A percentile compares a stretch with the other conserved stretches of the same genome.
These are phyloP conservation scores for Ilex asprella DNA, from an alignment of 257 asterid species.

Conservation along the genomic window DNA sequence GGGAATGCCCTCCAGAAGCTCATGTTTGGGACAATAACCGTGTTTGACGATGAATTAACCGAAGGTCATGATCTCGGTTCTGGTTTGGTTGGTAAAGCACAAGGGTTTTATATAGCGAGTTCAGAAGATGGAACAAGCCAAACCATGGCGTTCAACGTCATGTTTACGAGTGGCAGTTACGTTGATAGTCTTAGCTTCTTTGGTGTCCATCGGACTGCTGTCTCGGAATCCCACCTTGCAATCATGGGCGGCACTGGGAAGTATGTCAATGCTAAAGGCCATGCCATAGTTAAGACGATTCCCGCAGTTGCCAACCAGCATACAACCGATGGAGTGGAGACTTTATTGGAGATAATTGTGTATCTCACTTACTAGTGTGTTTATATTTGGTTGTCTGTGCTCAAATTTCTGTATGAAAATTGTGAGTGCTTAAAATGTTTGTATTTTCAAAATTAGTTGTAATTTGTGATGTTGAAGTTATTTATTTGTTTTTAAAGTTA, in stretches of 20 bases:
- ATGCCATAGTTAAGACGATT: conserved; percentile 59
- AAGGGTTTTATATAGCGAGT: conserved; percentile 73
- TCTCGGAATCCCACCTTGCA: conserved; percentile 77
- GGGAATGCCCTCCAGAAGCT: conserved; percentile 73
- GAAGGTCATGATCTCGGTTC: conserved; percentile 68
- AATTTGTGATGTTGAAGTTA: too few species aligned
- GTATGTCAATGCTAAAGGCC: conserved; percentile 66
- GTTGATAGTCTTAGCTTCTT: conserved; percentile 65
- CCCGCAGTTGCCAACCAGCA: conserved; percentile 32
- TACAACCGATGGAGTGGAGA: conserved; percentile 81
- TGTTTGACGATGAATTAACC: conserved; percentile 70
- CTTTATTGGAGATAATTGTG: conserved; percentile 50
- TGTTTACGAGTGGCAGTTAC: conserved; percentile 63
- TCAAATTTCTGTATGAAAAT: conserved; percentile 1
- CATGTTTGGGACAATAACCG: conserved; percentile 85
- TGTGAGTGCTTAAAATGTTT: too few species aligned
- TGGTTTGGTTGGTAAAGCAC: conserved; percentile 74
- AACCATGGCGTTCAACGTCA: conserved; percentile 74
- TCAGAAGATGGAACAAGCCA: conserved; percentile 79
- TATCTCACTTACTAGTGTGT: conserved; percentile 51
- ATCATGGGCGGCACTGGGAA: conserved; percentile 91
- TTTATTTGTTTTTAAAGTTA: too few species aligned
- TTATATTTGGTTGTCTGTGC: neutral
- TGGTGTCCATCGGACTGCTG: conserved; percentile 60
- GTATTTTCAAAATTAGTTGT: too few species aligned